Evolutionary conservation across 2,329 filamentous ascomycete species (phyloP).

Genomic region (Xylariomycetidae sp.): DNA sequence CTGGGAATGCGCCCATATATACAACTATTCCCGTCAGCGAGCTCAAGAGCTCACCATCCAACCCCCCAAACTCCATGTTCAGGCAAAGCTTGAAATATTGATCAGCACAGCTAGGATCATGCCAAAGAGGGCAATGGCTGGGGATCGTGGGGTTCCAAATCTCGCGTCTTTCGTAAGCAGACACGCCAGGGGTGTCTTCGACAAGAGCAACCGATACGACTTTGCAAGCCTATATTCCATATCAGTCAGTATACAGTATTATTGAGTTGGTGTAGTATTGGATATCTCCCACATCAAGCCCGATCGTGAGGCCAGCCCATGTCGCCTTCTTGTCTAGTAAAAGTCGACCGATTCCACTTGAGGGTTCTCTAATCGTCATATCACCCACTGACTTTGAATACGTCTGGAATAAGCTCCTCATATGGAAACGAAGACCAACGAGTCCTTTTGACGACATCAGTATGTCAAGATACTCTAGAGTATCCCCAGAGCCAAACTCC

Average conservation of each 20-base stretch:
- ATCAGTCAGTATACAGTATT: no score
- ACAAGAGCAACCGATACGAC: conserved; percentile 11
- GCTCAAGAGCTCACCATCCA: conserved; percentile 6
- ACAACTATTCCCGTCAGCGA: conserved; percentile 8
- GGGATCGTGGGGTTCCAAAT: conserved; percentile 15
- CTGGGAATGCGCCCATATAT: conserved; percentile 11
- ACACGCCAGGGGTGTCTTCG: not conserved
- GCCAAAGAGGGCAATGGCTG: conserved; percentile 6
- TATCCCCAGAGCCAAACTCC: conserved; percentile 1
- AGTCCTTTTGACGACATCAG: conserved; percentile 7
- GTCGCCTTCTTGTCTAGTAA: not conserved
- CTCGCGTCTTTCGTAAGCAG: conserved; percentile 1
- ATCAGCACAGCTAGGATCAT: not conserved
- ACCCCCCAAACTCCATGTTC: conserved; percentile 15
- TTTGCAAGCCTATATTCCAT: conserved; percentile 11
- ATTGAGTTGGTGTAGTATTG: no score
- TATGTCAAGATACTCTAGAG: conserved; percentile 10
- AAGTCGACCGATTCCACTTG: conserved; percentile 9
- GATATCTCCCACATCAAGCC: conserved; percentile 10
- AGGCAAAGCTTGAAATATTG: conserved; percentile 14
- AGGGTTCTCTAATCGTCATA: conserved; percentile 4
- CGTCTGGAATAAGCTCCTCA: conserved; percentile 3
- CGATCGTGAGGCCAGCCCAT: conserved; percentile 8
- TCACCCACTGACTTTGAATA: conserved; percentile 5
- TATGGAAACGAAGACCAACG: conserved; percentile 10